Base-by-base conservation (phyloP, 495 filamentous ascomycete species). In the Bathelium albidoporum region DNA sequence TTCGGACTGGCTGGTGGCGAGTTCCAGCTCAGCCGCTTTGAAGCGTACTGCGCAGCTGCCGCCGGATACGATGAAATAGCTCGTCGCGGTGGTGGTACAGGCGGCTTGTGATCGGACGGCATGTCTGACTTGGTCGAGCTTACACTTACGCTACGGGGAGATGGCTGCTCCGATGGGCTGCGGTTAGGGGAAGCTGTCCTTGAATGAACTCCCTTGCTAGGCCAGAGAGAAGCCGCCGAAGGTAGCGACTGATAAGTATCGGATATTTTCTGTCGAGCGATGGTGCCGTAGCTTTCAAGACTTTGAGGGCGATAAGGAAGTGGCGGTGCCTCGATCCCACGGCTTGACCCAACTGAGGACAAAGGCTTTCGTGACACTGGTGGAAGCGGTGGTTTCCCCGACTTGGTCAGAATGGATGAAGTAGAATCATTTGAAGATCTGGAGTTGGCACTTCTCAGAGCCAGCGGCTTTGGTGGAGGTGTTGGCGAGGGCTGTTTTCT, bases 21-120 rank as follows among this genome's bases (percentile, higher is more conserved):
- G 49, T 64, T 67, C 58, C 66, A 59, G 62, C 62, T 32, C 32
- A 75, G 65, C 59, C 71, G 67, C 39, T 65, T 72, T 66, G 72
- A 52, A 68, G 78, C 71, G 74, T 82, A 68, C 45, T 73, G 53
- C 68, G 77, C 64, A 69, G 82, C 66, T 65, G 78, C 63, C 67
- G 76, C 44, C 1, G 78, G 81, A 73, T 65, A 82, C 72, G 49
- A 75, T 7, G 70, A 64, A 36, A 73, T 64, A 26, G 68, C 70
- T 44, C 67, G 64, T 44, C 72, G 70, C 7, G 72, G 72, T n/a
- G 75, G 78, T 2, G 75, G 77, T 10, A 72, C 74, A 1, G 73
- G 76, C 18, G 75, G 73, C 10, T 71, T 45, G 14, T 66, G 45
- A 52, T 69, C 69, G 2, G 64, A 31, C 5, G 43, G 53, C 10